phyloP scores from a whole-genome alignment of 208 protist genomes.

The Crithidia acanthocephali region DNA sequence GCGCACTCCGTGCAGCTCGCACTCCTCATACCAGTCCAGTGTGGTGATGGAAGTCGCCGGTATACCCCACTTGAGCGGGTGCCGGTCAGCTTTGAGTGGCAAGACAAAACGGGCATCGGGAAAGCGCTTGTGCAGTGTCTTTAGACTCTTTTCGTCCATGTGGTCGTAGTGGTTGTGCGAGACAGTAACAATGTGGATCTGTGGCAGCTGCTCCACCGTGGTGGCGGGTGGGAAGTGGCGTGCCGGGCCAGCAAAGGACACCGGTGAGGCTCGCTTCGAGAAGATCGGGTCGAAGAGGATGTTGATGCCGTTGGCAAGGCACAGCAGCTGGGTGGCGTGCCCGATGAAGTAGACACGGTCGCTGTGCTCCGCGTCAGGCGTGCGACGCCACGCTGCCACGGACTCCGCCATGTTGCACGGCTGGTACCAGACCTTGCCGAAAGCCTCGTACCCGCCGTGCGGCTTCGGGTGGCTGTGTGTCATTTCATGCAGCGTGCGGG shows the following conservation, averaged over 20 bases:
- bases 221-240: conserved; percentile 41
- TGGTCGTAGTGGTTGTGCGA: conserved; percentile 94
- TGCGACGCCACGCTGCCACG: conserved; percentile 30
- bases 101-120: conserved; percentile 54
- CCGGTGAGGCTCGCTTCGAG: conserved; percentile 54
- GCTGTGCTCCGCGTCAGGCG: conserved; percentile 10
- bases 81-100: conserved; percentile 55
- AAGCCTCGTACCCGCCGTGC: conserved; percentile 42
- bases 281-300: conserved; percentile 91
- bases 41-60: conserved; percentile 34
- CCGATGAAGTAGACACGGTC: conserved; percentile 79
- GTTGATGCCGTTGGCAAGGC: conserved; percentile 56
- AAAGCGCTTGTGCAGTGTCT: conserved; percentile 40
- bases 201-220: conserved; percentile 59
- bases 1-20: conserved; percentile 41
- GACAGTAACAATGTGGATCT: conserved; percentile 73
- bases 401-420: conserved; percentile 44
- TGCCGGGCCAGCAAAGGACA: conserved; percentile 60
- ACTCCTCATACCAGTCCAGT: conserved; percentile 62
- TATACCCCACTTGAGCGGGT: conserved; percentile 50
- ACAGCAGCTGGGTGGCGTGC: conserved; percentile 80
- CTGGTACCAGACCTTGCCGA: conserved; percentile 45
- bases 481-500: neutral
- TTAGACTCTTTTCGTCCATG: conserved; percentile 56
- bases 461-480: conserved; percentile 30